Evolutionary conservation across 345 rosid species (phyloP), one percentile per base, ranked within the genome.

Genomic region (Crucihimalaya himalaica): DNA sequence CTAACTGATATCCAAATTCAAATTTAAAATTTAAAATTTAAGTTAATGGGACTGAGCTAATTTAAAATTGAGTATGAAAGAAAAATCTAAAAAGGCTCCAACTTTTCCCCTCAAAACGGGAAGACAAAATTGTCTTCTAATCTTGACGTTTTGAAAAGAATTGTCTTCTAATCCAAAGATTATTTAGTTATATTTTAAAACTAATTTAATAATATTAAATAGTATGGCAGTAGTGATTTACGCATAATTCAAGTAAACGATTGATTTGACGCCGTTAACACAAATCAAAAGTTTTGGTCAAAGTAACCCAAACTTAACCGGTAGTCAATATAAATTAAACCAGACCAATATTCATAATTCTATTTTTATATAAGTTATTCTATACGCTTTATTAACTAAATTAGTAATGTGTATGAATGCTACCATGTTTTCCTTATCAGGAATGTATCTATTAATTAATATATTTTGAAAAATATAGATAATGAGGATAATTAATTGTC

Each of bases 31-130:
- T 52, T 54, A 48, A 61, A 69, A 18, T 63, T 25, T n/a, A 65
- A 28, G 48, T 50, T 57, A 64, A 64, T 55, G 70, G 57, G 52
- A 35, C 12, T 56, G 4, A 50, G 37, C 18, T 64, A 20, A 20
- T 35, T 77, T 64, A 32, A 43, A 53, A 16, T 11, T 35, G 15
- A 62, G 5, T 63, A 46, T 25, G 27, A 35, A 63, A 62, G 35
- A 35, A 21, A 69, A 63, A 65, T 48, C 55, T 65, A 1, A 29
- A 71, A 77, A 57, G 51, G 55, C 61, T 51, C 34, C 4, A 77
- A 65, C 72, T 71, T 77, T 69, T 31, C 80, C 79, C 76, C 32
- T 48, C 47, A 64, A 50, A 77, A 47, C 66, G 56, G 80, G 76
- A 35, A 70, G 52, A 62, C 75, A 76, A 63, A 70, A 45, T 75